A percentile compares a stretch with the other conserved stretches of the same genome.
Conservation (phyloP, 768 basidiomycete genomes). For the Lactifluus rugatus region DNA sequence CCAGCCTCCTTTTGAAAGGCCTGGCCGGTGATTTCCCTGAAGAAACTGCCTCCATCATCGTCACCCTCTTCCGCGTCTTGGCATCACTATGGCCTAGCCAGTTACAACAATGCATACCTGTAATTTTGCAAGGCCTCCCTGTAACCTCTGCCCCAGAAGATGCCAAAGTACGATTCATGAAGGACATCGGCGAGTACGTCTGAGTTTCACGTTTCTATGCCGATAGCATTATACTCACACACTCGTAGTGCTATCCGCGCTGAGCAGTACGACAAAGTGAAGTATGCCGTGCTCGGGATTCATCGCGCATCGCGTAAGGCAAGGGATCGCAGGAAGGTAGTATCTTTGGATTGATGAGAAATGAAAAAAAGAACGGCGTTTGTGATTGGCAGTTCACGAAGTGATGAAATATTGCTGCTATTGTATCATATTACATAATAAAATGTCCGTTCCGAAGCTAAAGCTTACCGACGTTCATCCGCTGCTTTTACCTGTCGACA, state of each 20-base stretch:
- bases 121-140: constrained; percentile 63
- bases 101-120: constrained; percentile 62
- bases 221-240: constrained; percentile 12
- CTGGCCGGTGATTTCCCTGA: constrained; percentile 84
- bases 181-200: constrained; percentile 65
- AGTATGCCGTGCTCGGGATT: constrained; percentile 61
- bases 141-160: constrained; percentile 46
- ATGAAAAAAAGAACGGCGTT: constrained; percentile 16
- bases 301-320: constrained; percentile 69
- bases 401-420: background rate
- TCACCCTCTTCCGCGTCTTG: constrained; percentile 68
- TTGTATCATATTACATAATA: constrained; percentile 9
- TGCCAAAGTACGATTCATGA: constrained; percentile 62
- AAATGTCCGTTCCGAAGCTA: background rate
- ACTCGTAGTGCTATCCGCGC: constrained; percentile 49
- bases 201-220: background rate
- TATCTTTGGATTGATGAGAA: constrained; percentile 28
- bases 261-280: constrained; percentile 69
- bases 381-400: constrained; percentile 8
- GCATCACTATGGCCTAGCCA: constrained; percentile 58
- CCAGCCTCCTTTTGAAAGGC: constrained; percentile 62
- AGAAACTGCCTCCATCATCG: constrained; percentile 62
- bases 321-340: constrained; percentile 48
- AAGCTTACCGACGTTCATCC: background rate
- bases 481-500: background rate